Conservation (phyloP, 2,329 filamentous ascomycete species). For the Calonectria pauciramosa region DNA sequence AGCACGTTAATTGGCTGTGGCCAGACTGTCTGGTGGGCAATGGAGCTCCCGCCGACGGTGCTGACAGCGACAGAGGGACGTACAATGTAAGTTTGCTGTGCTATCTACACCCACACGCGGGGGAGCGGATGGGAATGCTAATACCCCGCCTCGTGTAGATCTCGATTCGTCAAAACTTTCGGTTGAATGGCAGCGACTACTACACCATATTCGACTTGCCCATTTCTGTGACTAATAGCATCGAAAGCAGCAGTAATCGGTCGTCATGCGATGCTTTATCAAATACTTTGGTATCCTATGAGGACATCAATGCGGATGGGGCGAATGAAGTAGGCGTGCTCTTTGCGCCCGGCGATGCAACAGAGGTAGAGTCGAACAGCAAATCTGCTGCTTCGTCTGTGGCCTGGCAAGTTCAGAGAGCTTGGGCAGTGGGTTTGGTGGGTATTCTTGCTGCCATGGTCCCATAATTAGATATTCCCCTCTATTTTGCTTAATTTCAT, state of each 20-base stretch:
- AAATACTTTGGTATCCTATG: constrained; percentile 64
- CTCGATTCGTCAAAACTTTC: constrained; percentile 79
- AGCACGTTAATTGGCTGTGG: constrained; percentile 81
- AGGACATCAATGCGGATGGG: constrained; percentile 57
- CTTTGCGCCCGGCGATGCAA: constrained; percentile 66
- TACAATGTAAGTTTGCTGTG: constrained; percentile 68
- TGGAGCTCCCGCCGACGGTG: constrained; percentile 58
- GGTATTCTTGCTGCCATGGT: not conserved
- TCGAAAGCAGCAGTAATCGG: constrained; percentile 59
- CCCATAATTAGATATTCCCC: not conserved
- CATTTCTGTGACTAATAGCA: constrained; percentile 76
- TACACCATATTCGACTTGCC: constrained; percentile 81
- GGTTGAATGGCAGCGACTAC: constrained; percentile 72
- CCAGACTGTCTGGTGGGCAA: constrained; percentile 76
- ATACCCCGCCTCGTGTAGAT: constrained; percentile 58
- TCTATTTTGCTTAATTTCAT: not conserved
- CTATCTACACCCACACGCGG: not conserved
- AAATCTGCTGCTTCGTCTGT: constrained; percentile 25
- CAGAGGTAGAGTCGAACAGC: constrained; percentile 52
- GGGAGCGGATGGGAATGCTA: constrained; percentile 5
- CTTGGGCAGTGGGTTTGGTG: constrained; percentile 15
- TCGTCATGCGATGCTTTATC: constrained; percentile 64
- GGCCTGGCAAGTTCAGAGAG: constrained; percentile 1
- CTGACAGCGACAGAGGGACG: constrained; percentile 64
- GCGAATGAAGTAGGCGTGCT: constrained; percentile 62